These are phyloP conservation scores for Mycocentrospora acerina DNA, from an alignment of 2,329 filamentous ascomycete genomes.

Conservation along the genomic window DNA sequence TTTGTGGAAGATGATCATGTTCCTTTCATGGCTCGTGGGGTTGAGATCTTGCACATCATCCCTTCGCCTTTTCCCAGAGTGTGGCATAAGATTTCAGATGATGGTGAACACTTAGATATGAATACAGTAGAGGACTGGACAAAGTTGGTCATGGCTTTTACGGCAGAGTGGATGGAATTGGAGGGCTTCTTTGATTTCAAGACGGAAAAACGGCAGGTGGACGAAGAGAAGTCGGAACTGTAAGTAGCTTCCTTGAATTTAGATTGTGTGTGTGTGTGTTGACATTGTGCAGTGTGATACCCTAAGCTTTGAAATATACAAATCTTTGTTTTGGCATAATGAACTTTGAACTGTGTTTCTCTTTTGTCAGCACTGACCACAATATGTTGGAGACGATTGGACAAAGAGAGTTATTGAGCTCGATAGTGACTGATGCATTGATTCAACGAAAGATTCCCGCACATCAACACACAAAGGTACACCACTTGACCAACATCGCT, in stretches of 20 bases:
- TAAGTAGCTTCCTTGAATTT: conserved; percentile 29
- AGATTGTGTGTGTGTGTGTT: conserved; percentile 14
- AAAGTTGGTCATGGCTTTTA: conserved; percentile 78
- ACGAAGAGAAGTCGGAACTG: conserved; percentile 37
- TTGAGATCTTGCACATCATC: conserved; percentile 91
- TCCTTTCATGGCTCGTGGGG: conserved; percentile 84
- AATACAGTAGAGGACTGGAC: conserved; percentile 87
- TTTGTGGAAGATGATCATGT: conserved; percentile 85
- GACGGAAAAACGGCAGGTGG: conserved; percentile 14
- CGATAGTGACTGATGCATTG: no score
- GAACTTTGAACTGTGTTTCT: no score
- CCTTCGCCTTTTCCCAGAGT: conserved; percentile 77
- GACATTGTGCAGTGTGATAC: conserved; percentile 33
- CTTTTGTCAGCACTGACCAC: no score
- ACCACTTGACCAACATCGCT: no score
- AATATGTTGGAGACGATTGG: no score
- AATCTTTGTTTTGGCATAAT: background rate
- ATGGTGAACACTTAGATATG: conserved; percentile 81
- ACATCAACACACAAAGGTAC: no score
- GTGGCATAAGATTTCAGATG: conserved; percentile 86
- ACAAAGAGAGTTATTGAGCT: no score
- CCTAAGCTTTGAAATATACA: conserved; percentile 18
- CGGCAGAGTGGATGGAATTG: conserved; percentile 86
- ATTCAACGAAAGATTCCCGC: no score
- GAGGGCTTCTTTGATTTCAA: conserved; percentile 38